Evolutionary conservation across 2,329 filamentous ascomycete species (phyloP).

Genomic region (Graphilbum fragrans): DNA sequence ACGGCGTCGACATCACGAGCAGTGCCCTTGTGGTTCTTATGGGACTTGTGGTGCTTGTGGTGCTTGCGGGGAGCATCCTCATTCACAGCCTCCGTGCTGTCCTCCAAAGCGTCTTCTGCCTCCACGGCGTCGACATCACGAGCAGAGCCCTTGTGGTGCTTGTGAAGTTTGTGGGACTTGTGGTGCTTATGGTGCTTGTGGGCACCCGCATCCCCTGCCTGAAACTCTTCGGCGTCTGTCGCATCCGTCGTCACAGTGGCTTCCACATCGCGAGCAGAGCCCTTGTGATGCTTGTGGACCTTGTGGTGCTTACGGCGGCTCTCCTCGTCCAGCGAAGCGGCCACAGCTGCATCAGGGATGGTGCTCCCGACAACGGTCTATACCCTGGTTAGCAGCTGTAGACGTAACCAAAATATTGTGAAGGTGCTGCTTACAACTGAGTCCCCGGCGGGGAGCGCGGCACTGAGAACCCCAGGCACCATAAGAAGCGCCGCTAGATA

Average conservation of each 20-base stretch:
- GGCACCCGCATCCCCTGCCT: too few species aligned
- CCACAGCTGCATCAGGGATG: too few species aligned
- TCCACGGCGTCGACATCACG: not conserved
- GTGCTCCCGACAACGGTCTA: too few species aligned
- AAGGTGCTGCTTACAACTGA: too few species aligned
- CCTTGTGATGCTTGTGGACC: not conserved
- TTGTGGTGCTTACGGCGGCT: not conserved
- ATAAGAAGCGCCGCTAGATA: not conserved
- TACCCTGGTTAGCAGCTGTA: too few species aligned
- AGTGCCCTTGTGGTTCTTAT: not conserved
- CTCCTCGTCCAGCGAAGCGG: too few species aligned
- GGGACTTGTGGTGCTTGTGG: not conserved
- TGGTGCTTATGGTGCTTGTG: not conserved
- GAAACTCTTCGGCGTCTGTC: too few species aligned
- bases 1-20: not conserved
- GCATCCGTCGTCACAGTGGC: not conserved
- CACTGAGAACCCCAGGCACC: not conserved
- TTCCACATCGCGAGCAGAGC: not conserved
- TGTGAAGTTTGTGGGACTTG: not conserved
- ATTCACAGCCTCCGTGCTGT: too few species aligned
- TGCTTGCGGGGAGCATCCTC: too few species aligned
- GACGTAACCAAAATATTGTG: too few species aligned
- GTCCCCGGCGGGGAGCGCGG: not conserved
- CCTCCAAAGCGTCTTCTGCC: too few species aligned
- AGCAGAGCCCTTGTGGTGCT: not conserved